Conservation (phyloP, 2,329 filamentous ascomycete genomes). For the Stemphylium lycopersici region DNA sequence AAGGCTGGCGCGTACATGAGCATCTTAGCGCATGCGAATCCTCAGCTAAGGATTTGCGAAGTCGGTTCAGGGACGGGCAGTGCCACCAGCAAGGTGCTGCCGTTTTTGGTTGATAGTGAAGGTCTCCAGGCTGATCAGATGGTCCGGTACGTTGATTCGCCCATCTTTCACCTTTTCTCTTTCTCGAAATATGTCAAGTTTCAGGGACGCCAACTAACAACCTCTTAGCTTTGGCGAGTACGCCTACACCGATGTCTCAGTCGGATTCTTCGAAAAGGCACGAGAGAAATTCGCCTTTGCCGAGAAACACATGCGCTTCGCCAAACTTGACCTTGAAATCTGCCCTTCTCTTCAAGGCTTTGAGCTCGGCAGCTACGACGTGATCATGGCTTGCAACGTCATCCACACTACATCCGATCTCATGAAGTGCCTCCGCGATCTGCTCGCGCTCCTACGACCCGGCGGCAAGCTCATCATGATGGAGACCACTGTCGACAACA, state of each 20-base stretch:
- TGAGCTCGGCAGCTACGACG: slow-evolving; percentile 17
- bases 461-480: slow-evolving; percentile 19
- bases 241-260: slow-evolving; percentile 15
- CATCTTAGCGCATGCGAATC: slow-evolving; percentile 8
- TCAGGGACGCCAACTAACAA: neutral
- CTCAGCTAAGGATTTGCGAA: slow-evolving; percentile 14
- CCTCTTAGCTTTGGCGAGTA: slow-evolving; percentile 13
- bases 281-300: slow-evolving; percentile 8
- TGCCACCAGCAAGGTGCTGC: slow-evolving; percentile 2
- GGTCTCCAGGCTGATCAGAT: slow-evolving; percentile 9
- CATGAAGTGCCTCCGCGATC: slow-evolving; percentile 3
- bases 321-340: slow-evolving; percentile 13
- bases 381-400: slow-evolving; percentile 21
- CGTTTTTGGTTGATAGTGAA: slow-evolving; percentile 6
- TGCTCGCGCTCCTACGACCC: slow-evolving; percentile 8
- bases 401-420: slow-evolving; percentile 20
- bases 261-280: slow-evolving; percentile 12
- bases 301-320: slow-evolving; percentile 13
- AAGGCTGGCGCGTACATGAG: slow-evolving; percentile 8
- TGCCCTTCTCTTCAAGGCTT: slow-evolving; percentile 16
- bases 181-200: no score
- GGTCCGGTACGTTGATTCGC: neutral
- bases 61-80: slow-evolving; percentile 16
- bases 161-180: neutral
- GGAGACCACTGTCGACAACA: slow-evolving; percentile 4